A percentile compares a stretch with the other conserved stretches of the same genome.
Conservation (phyloP, 2,329 filamentous ascomycete genomes). For the Fusarium sp. region DNA sequence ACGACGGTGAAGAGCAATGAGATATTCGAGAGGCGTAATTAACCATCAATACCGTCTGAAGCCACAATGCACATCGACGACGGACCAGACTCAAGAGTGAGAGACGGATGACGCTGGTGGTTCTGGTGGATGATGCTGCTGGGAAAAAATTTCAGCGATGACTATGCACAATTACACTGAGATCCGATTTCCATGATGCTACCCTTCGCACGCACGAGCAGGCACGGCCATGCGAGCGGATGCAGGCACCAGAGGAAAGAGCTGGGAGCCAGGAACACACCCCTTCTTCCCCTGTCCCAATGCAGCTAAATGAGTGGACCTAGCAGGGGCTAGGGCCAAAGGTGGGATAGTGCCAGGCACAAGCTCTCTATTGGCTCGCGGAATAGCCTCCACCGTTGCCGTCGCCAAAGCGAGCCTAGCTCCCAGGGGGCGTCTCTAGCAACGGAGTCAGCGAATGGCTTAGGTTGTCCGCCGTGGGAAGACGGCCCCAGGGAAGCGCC, state of each 20-base stretch:
- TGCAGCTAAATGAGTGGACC: slow-evolving; percentile 33
- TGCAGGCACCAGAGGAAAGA: slow-evolving; percentile 30
- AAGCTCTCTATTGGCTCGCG: slow-evolving; percentile 58
- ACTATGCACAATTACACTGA: slow-evolving; percentile 22
- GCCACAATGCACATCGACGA: slow-evolving; percentile 5
- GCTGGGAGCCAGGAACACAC: slow-evolving; percentile 29
- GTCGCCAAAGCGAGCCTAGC: slow-evolving; percentile 22
- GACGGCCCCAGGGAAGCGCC: slow-evolving; percentile 27
- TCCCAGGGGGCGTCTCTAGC: slow-evolving; percentile 26
- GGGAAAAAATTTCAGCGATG: slow-evolving; percentile 39
- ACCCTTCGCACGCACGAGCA: slow-evolving; percentile 39
- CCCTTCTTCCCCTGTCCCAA: slow-evolving; percentile 27
- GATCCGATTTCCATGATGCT: slow-evolving; percentile 49
- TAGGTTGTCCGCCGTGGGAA: slow-evolving; percentile 4
- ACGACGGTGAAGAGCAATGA: slow-evolving; percentile 3
- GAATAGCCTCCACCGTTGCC: slow-evolving; percentile 42
- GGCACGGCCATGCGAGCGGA: slow-evolving; percentile 25
- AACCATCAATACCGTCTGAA: not conserved
- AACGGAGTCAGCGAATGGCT: slow-evolving; percentile 26
- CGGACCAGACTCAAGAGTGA: not conserved
- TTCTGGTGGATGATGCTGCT: slow-evolving; percentile 25
- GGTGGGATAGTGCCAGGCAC: slow-evolving; percentile 58
- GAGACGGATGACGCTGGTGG: slow-evolving; percentile 19
- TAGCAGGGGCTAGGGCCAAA: slow-evolving; percentile 16
- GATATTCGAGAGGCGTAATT: slow-evolving; percentile 10